phyloP scores from a whole-genome alignment of 441 rosid genomes.

The Euphorbia corollata region DNA sequence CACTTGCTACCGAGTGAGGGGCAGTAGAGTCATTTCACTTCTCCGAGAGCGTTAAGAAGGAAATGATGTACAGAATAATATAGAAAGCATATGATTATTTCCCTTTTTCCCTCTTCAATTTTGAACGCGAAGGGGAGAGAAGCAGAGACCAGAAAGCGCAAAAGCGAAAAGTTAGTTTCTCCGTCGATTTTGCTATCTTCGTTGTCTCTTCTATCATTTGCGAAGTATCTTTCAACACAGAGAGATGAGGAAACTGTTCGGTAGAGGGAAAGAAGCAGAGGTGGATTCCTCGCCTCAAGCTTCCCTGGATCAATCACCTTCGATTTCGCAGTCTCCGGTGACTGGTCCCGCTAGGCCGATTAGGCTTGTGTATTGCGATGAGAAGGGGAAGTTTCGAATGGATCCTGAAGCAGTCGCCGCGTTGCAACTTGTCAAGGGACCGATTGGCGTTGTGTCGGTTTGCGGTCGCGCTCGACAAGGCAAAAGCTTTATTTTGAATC shows the following conservation, averaged over 20 bases:
- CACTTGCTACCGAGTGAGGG: not conserved
- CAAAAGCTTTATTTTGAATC: constrained; percentile 84
- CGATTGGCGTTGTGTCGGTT: constrained; percentile 90
- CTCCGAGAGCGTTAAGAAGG: no score
- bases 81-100: no score
- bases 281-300: constrained; percentile 34
- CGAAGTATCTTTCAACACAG: not conserved
- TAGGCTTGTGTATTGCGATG: constrained; percentile 76
- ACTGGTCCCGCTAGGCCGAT: constrained; percentile 91
- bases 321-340: constrained; percentile 29
- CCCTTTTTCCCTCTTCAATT: constrained; percentile 34
- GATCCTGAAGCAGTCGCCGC: constrained; percentile 96
- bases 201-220: not conserved
- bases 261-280: constrained; percentile 39
- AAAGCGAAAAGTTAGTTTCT: not conserved
- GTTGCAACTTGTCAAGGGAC: constrained; percentile 85
- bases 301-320: constrained; percentile 21
- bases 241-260: constrained; percentile 51
- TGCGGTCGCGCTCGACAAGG: constrained; percentile 98
- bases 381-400: constrained; percentile 91
- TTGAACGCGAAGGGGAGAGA: constrained; percentile 23
- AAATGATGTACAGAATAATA: no score
- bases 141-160: not conserved
- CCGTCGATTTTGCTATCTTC: not conserved
- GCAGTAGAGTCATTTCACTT: no score